Base-by-base conservation (phyloP, 257 asterid species). In the Sherardia arvensis region DNA sequence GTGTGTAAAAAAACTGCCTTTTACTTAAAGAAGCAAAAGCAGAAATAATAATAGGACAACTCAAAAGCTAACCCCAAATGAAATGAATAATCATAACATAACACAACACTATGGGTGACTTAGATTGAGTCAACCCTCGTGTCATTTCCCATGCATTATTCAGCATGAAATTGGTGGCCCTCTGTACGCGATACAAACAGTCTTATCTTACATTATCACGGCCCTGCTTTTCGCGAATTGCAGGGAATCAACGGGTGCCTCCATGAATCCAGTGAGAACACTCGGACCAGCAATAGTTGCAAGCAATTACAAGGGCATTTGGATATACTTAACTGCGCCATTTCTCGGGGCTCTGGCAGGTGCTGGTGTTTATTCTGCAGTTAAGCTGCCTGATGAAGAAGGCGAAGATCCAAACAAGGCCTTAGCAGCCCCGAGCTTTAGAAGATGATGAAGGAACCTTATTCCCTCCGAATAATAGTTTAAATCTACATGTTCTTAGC, bases 231-330 rank as follows among this genome's bases (percentile, higher is more conserved):
- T 4, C 3, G 2, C 18, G 25, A 36, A 51, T 33, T 53, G 58
- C 76, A 91, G 97, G 71, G 74, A 77, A 59, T 73, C 82, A 47
- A 87, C 89, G 0, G 97, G 97, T 45, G 96, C 81, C 27, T 91
- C 97, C 14, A 91, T 91, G 97, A 91, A 91, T 64, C 97, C 97
- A 28, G 96, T 83, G 62, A 81, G 96, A 59, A 91, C 87, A 15
- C 72, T 91, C 10, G 95, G 97, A 30, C 96, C 97, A 25, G 96
- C 96, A 32, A 74, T 91, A 61, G 95, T 85, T 25, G 87, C 84
- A 23, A 85, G 78, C 84, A 87, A 91, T 79, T 91, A 76, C 20
- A 81, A 70, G 67, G 95, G 77, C 47, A 81, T 91, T 25, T 91
- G 96, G 97, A 67, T 91, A 9, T 90, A 90, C 83, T 74, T 91